phyloP scores from a whole-genome alignment of 768 basidiomycete species.

The Mycena vulgaris region DNA sequence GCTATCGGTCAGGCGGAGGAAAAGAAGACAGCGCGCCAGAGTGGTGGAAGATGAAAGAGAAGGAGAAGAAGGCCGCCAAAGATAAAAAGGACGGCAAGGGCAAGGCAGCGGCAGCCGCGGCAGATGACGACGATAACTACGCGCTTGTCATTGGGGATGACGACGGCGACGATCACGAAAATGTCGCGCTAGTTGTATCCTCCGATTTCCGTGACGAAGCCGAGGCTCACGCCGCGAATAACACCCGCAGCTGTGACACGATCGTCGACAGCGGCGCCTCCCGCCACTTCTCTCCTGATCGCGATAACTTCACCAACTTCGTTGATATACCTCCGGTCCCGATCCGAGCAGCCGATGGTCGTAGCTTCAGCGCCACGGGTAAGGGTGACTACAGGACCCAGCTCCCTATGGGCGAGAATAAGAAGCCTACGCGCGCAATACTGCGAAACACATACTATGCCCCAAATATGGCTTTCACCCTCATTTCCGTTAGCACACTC shows the following conservation, averaged over 20 bases:
- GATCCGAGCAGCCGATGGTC: conserved; percentile 13
- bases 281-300: conserved; percentile 14
- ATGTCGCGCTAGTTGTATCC: background rate
- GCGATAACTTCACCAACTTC: conserved; percentile 2
- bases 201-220: background rate
- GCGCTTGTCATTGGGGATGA: background rate
- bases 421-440: conserved; percentile 5
- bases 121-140: background rate
- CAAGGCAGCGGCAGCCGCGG: background rate
- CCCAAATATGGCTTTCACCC: background rate
- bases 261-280: conserved; percentile 23
- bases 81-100: too few relatives aligned
- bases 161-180: conserved; percentile 35
- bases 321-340: conserved; percentile 5
- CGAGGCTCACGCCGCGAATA: background rate
- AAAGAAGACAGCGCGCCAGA: conserved; percentile 31
- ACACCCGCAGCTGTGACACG: conserved; percentile 6
- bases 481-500: background rate
- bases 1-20: conserved; percentile 52
- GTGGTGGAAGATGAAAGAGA: too few relatives aligned
- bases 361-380: conserved; percentile 10
- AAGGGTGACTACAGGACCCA: background rate
- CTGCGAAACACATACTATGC: conserved; percentile 1
- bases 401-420: conserved; percentile 7
- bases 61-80: too few relatives aligned